phyloP scores from a whole-genome alignment of 345 rosid genomes.

The Eucalyptus brandiana region DNA sequence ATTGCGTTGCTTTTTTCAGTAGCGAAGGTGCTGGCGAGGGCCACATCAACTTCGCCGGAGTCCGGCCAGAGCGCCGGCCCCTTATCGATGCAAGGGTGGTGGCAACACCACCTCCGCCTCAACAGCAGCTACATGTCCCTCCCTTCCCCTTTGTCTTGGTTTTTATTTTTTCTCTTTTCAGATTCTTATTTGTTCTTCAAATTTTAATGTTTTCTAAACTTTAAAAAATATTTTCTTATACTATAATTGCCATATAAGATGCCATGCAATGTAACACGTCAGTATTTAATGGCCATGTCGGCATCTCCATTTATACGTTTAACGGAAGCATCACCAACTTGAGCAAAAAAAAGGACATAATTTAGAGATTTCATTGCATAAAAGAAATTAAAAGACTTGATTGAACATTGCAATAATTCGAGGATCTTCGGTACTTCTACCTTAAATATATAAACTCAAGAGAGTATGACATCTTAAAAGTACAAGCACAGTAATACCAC shows the following conservation, averaged over 20 bases:
- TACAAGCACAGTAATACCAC: background rate
- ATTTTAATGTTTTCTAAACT: background rate
- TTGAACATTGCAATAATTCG: background rate
- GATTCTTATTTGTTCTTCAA: background rate
- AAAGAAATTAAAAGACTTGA: background rate
- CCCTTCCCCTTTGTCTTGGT: background rate
- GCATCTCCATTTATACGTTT: background rate
- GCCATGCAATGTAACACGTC: background rate
- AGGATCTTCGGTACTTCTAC: background rate
- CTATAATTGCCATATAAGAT: background rate
- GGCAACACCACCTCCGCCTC: background rate
- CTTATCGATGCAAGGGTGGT: background rate
- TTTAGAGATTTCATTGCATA: background rate
- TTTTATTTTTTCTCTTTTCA: background rate
- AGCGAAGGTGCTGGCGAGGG: background rate
- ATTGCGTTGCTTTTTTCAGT: background rate
- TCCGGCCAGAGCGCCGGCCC: background rate
- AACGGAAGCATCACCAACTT: background rate
- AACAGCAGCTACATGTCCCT: background rate
- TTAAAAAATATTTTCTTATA: too few relatives aligned
- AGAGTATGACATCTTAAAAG: background rate
- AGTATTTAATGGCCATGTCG: background rate
- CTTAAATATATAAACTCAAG: background rate
- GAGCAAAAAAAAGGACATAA: background rate
- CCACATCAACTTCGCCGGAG: background rate